Evolutionary conservation across 371 early-diverging fungal genomes (phyloP).

Genomic region (Rhizomucor pusillus): DNA sequence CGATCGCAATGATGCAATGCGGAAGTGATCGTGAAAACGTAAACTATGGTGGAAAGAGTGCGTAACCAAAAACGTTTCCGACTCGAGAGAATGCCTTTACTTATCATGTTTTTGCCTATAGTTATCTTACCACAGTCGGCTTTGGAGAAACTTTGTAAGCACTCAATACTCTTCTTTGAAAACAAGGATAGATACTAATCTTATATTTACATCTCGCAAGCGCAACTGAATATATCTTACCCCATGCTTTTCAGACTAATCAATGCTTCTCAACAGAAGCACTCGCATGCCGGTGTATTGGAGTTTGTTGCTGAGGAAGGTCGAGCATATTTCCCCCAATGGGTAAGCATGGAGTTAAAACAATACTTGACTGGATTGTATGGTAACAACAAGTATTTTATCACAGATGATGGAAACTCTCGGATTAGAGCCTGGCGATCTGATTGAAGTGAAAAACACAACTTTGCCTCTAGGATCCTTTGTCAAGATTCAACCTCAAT

Average conservation of each 20-base stretch:
- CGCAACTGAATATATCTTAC: constrained; percentile 84
- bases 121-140: constrained; percentile 92
- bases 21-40: constrained; percentile 74
- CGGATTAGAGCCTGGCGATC: constrained; percentile 67
- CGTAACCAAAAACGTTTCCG: neutral
- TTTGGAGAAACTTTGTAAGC: constrained; percentile 77
- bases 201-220: constrained; percentile 29
- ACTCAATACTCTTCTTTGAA: neutral
- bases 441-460: constrained; percentile 81
- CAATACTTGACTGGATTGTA: neutral
- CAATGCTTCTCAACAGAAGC: constrained; percentile 48
- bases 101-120: constrained; percentile 20
- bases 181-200: neutral
- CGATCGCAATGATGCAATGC: constrained; percentile 77
- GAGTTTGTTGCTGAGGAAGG: constrained; percentile 99
- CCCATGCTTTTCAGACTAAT: constrained; percentile 90
- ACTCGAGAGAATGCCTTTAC: too few species aligned
- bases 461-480: constrained; percentile 85
- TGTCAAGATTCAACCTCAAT: constrained; percentile 98
- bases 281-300: constrained; percentile 96
- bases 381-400: too few species aligned
- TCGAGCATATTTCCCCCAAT: constrained; percentile 93
- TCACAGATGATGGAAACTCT: constrained; percentile 93
- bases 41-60: constrained; percentile 87
- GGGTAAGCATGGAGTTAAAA: constrained; percentile 61